Evolutionary conservation across 805 yeast genomes (phyloP), one percentile per base, ranked within the genome.

Genomic region (Danielia reshetovae): DNA sequence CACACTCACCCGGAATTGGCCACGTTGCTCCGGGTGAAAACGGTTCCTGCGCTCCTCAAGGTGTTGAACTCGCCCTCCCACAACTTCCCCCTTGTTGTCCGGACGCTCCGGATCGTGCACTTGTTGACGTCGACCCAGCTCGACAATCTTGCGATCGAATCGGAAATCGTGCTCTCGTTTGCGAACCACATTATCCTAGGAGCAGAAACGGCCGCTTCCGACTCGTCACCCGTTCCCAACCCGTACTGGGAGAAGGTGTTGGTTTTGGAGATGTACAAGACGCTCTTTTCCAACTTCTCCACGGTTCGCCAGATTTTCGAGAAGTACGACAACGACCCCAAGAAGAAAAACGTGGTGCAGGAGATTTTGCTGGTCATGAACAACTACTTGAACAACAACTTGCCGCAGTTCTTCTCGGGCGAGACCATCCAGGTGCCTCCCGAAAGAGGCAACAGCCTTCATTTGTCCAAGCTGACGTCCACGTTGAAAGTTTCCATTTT

Each of bases 151-250:
- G 81, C 76, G 33, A 72, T 83, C 21, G 97, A 90, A 56, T 70
- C 85, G 17, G 96, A 88, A 50, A 88, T 87, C 5, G 76, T 89
- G 2, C 59, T 90, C 11, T 79, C 94, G 0, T 65, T 84, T 17
- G 58, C 88, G 22, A 85, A 84, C 12, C 94, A 85, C 52, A 71
- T 75, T n/a, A 52, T 85, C n/a, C 68, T 81, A 1, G 65, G 68
- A 22, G 79, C 79, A 0, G 69, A 12, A 2, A 70, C 0, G 49
- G 73, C 2, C 78, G 81, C 2, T 28, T 19, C 7, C 16, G 29
- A 31, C 10, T 22, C 37, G 1, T 12, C 30, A 7, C 13, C 33
- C 7, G 25, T 29, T 8, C 18, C 30, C 12, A 31, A 30, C 4
- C 36, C 40, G 3, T 36, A 46, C 11, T 90, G 97, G 97, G 85